Conservation (phyloP, 176 grass and related monocot species). For the Dactylis glomerata region DNA sequence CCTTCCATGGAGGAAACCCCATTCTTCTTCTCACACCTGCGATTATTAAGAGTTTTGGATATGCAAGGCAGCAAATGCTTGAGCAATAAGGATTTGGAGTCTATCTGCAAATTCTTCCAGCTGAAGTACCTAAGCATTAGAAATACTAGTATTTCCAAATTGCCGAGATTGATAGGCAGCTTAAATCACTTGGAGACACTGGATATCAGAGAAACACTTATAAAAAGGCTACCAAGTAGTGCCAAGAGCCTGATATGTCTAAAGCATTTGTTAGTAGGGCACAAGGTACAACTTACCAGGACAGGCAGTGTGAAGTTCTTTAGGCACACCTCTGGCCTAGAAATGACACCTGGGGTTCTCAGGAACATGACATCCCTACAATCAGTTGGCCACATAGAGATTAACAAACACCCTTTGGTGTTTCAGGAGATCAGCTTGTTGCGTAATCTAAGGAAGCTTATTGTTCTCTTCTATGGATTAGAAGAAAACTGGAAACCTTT, state of each 20-base stretch:
- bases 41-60: constrained; percentile 26
- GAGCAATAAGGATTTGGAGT: neutral
- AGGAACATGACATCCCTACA: neutral
- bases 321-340: neutral
- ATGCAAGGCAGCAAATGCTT: neutral
- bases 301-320: neutral
- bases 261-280: neutral
- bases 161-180: neutral
- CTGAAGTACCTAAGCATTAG: constrained; percentile 26
- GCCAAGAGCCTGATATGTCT: neutral
- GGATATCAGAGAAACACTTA: constrained; percentile 23
- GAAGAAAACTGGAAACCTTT: neutral
- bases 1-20: neutral
- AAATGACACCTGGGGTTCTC: neutral
- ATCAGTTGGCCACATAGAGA: neutral
- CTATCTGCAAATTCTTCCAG: neutral
- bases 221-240: constrained; percentile 12
- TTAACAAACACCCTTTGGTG: neutral
- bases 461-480: neutral
- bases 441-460: neutral
- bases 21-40: neutral
- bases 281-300: neutral
- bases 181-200: constrained; percentile 17
- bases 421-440: neutral
- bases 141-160: neutral